Evolutionary conservation across 2,329 filamentous ascomycete genomes (phyloP), one percentile per base, ranked within the genome.

Genomic region (Aspergillus eucalypticola): DNA sequence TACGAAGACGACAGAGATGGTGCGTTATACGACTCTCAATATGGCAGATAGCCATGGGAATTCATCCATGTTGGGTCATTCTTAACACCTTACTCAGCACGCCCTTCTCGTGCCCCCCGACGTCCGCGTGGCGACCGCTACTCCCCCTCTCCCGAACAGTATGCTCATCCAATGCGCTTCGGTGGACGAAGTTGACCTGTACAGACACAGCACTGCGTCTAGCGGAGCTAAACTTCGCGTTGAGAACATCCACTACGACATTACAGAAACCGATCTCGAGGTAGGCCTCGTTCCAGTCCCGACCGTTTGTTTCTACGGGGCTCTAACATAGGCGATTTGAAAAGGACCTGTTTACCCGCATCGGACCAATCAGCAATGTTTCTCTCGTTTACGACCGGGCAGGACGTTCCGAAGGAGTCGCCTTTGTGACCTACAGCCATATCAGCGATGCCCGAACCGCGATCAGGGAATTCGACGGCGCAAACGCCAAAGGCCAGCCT

Each of bases 171-270:
- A 10, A 11, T 13, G 21, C 21, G 19, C n/a, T 23, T 11, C n/a
- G 11, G 32, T n/a, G 46, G n/a, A 23, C 35, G 29, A 35, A 17
- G 13, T 29, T 35, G 6, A 13, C 21, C n/a, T 19, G 27, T 15
- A 8, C 60, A 56, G 59, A 70, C 64, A 55, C 51, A 68, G 65
- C 38, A 86, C 86, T 70, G 82, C 84, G 38, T 72, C 79, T 29
- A 78, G 79, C 59, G 87, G 88, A 67, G 82, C 88, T 49, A 94
- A 91, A 77, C 77, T 97, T 66, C 88, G 89, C 66, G 89, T 96
- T 62, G 91, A 96, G 63, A 96, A 96, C 73, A 81, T 97, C 60
- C 93, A 97, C 76, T 97, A 96, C 76, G 93, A 97, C 62, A 83
- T 97, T 64, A 93, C 90, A 11, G 87, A 94, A 75, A 88, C 89